These are phyloP conservation scores for Metschnikowia chrysomelidarum DNA, from an alignment of 805 yeast species.

Conservation along the genomic window DNA sequence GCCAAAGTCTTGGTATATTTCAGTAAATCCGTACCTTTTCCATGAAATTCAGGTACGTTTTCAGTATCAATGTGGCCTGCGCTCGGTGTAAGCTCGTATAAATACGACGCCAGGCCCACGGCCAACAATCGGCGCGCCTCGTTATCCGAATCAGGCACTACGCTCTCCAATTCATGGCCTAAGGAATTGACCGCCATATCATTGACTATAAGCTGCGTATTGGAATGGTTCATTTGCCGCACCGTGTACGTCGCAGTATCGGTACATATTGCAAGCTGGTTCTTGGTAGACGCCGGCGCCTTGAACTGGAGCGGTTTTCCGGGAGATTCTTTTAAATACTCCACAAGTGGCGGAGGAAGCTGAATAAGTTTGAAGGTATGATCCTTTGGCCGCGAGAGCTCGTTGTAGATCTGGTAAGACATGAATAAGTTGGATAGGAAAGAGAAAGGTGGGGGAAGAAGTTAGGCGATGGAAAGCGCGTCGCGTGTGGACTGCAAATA, in stretches of 20 bases:
- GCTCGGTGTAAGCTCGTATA: conserved; percentile 32
- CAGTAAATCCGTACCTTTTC: conserved; percentile 5
- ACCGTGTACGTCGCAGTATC: conserved; percentile 56
- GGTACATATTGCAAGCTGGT: conserved; percentile 63
- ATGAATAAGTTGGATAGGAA: too few relatives aligned
- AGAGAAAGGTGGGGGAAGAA: too few relatives aligned
- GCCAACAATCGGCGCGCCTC: conserved; percentile 22
- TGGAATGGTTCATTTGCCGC: conserved; percentile 83
- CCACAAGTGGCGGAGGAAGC: conserved; percentile 16
- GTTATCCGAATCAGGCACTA: neutral
- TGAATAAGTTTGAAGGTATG: conserved; percentile 18
- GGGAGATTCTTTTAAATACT: conserved; percentile 7
- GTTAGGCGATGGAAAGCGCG: too few relatives aligned
- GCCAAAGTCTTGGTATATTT: conserved; percentile 22
- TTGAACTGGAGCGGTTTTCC: conserved; percentile 16
- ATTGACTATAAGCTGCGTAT: conserved; percentile 61
- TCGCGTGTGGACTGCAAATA: too few relatives aligned
- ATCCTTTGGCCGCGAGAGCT: conserved; percentile 8
- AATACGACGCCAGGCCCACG: conserved; percentile 27
- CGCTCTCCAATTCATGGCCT: neutral
- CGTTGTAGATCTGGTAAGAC: conserved; percentile 17
- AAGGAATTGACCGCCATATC: conserved; percentile 13
- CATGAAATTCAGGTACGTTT: conserved; percentile 25
- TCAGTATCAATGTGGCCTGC: conserved; percentile 32
- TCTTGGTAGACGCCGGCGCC: conserved; percentile 12